Conservation (phyloP, 2,329 filamentous ascomycete genomes). For the Thermothelomyces thermophilus region DNA sequence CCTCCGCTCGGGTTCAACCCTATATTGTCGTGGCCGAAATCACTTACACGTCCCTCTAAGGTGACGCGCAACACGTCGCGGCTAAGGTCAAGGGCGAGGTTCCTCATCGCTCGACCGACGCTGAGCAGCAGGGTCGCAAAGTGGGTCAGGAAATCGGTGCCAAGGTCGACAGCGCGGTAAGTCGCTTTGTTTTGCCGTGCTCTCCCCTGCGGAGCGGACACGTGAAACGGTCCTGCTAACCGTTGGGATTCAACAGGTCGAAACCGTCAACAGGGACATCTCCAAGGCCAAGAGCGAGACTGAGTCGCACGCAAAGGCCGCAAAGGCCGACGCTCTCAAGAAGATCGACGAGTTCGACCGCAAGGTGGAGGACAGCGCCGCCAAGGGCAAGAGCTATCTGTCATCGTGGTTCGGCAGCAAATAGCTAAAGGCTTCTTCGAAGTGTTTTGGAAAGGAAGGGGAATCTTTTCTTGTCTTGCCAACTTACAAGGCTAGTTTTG, state of each 20-base stretch:
- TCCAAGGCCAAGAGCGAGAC: slow-evolving; percentile 54
- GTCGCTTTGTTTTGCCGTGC: too few species aligned
- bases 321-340: slow-evolving; percentile 57
- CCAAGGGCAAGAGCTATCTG: slow-evolving; percentile 77
- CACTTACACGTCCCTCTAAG: slow-evolving; percentile 38
- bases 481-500: too few species aligned
- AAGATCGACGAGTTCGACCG: slow-evolving; percentile 79
- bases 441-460: neutral
- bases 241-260: slow-evolving; percentile 38
- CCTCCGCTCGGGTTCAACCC: too few species aligned
- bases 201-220: too few species aligned
- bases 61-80: slow-evolving; percentile 66
- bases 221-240: too few species aligned
- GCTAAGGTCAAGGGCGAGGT: slow-evolving; percentile 60
- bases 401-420: slow-evolving; percentile 79
- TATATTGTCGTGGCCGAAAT: too few species aligned
- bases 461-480: too few species aligned
- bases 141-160: slow-evolving; percentile 55
- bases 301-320: slow-evolving; percentile 54
- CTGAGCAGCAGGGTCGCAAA: slow-evolving; percentile 58
- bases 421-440: slow-evolving; percentile 22
- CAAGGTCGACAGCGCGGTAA: slow-evolving; percentile 65
- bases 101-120: slow-evolving; percentile 50
- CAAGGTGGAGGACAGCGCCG: slow-evolving; percentile 69
- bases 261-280: slow-evolving; percentile 58